Percentiles rank a stretch among this genome's conserved stretches.
These are phyloP conservation scores for Auricularia sp. DNA, from an alignment of 768 basidiomycete genomes.

Conservation along the genomic window DNA sequence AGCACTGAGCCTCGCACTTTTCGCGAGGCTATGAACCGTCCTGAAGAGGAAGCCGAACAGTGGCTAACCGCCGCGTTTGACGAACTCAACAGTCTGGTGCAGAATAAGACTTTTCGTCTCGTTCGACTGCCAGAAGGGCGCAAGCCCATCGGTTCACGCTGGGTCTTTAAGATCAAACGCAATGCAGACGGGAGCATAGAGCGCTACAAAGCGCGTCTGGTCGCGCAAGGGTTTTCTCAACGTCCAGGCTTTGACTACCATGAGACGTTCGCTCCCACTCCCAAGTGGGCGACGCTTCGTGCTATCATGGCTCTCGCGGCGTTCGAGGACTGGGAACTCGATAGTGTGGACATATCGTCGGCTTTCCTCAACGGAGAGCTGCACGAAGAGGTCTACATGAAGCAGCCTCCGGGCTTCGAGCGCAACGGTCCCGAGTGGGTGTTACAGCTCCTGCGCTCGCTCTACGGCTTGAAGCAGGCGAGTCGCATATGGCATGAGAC, in stretches of 20 bases:
- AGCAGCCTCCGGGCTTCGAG: conserved; percentile 6
- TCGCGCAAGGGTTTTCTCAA: conserved; percentile 32
- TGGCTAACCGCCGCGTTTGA: conserved; percentile 13
- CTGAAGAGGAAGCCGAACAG: not conserved
- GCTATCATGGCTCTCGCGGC: conserved; percentile 18
- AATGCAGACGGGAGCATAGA: conserved; percentile 13
- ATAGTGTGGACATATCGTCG: conserved; percentile 13
- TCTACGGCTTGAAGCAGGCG: conserved; percentile 20
- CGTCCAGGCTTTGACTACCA: conserved; percentile 26
- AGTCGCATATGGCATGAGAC: conserved; percentile 17
- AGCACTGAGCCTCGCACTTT: not conserved
- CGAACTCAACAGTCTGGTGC: conserved; percentile 10
- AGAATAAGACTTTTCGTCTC: conserved; percentile 10
- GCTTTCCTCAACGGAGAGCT: conserved; percentile 17
- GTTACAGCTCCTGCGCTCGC: conserved; percentile 13
- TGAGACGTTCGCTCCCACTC: conserved; percentile 25
- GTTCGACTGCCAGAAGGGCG: conserved; percentile 10
- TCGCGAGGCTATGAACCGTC: not conserved
- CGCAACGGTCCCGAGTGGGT: conserved; percentile 4
- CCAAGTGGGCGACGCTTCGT: conserved; percentile 15
- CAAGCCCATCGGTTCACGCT: conserved; percentile 15
- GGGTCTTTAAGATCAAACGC: conserved; percentile 20
- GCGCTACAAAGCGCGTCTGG: conserved; percentile 26
- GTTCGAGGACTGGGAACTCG: conserved; percentile 9
- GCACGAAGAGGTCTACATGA: conserved; percentile 14